Evolutionary conservation across 257 asterid genomes (phyloP).

Genomic region (Solanum corneliomulleri): DNA sequence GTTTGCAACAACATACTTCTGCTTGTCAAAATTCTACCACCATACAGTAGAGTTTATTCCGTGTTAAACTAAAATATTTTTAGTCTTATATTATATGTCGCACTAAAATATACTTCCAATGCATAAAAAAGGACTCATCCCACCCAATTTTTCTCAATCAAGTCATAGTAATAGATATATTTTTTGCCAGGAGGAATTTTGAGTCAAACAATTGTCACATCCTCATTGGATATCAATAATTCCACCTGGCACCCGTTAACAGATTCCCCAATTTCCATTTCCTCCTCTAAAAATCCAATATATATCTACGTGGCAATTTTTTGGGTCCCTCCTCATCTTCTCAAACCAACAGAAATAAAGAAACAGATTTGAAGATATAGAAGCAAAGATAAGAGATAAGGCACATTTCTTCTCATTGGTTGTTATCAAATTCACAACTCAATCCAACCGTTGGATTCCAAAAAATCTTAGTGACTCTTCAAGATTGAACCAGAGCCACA

Average conservation of each 20-base stretch:
- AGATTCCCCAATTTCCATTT: neutral
- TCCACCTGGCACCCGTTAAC: conserved; percentile 7
- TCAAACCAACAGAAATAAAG: conserved; percentile 40
- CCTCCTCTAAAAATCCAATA: neutral
- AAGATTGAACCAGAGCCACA: conserved; percentile 33
- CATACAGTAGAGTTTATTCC: neutral
- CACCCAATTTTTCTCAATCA: neutral
- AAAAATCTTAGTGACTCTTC: conserved; percentile 27
- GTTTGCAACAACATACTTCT: neutral
- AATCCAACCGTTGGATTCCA: conserved; percentile 36
- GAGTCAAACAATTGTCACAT: conserved; percentile 6
- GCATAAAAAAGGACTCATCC: neutral
- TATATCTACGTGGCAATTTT: conserved; percentile 2
- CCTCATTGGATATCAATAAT: conserved; percentile 12
- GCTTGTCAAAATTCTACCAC: neutral
- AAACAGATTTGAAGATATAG: conserved; percentile 49
- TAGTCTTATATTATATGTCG: neutral
- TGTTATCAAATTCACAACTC: conserved; percentile 16
- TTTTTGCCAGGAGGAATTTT: neutral
- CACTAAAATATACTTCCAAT: neutral
- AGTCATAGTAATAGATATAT: neutral
- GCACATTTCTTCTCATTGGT: conserved; percentile 41
- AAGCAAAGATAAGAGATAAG: conserved; percentile 64
- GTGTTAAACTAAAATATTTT: no score
- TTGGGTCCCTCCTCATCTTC: conserved; percentile 24